Evolutionary conservation across 495 filamentous ascomycete species (phyloP).

Genomic region (Pseudomonodictys pantanalensis): DNA sequence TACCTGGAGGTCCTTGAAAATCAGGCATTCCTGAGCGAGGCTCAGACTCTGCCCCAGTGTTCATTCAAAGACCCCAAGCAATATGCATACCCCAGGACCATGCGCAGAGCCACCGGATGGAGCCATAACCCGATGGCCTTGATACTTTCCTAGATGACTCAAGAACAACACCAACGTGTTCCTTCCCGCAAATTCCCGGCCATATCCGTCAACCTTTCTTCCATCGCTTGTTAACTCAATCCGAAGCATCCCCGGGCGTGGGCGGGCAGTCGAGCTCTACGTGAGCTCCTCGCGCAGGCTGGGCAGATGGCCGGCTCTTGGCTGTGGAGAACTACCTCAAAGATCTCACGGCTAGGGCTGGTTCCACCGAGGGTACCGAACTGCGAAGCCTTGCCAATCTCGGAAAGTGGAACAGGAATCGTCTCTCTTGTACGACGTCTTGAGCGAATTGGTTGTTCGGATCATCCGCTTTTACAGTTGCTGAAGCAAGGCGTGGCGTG

Average conservation of each 20-base stretch:
- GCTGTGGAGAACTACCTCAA: slow-evolving; percentile 28
- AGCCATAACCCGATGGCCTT: no score
- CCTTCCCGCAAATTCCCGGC: not conserved
- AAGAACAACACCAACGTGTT: not conserved
- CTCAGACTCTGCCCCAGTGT: no score
- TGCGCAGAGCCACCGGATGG: no score
- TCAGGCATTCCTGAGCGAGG: no score
- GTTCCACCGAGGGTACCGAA: slow-evolving; percentile 21
- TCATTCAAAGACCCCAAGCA: no score
- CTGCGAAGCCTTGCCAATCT: slow-evolving; percentile 27
- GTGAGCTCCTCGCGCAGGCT: slow-evolving; percentile 26
- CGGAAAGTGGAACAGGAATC: slow-evolving; percentile 16
- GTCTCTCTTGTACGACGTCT: slow-evolving; percentile 16
- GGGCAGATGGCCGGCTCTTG: slow-evolving; percentile 27
- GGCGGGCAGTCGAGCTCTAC: slow-evolving; percentile 22
- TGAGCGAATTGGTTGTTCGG: not conserved
- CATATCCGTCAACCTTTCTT: not conserved
- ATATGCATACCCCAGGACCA: no score
- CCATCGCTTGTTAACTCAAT: slow-evolving; percentile 13
- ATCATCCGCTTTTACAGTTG: not conserved
- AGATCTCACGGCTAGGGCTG: slow-evolving; percentile 24
- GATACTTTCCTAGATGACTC: no score
- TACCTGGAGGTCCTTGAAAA: no score
- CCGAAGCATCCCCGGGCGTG: slow-evolving; percentile 26
- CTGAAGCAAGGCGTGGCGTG: not conserved